A percentile compares a stretch with the other conserved stretches of the same genome.
phyloP scores from a whole-genome alignment of 805 yeast species.

The Kodamaea lidongshanica region DNA sequence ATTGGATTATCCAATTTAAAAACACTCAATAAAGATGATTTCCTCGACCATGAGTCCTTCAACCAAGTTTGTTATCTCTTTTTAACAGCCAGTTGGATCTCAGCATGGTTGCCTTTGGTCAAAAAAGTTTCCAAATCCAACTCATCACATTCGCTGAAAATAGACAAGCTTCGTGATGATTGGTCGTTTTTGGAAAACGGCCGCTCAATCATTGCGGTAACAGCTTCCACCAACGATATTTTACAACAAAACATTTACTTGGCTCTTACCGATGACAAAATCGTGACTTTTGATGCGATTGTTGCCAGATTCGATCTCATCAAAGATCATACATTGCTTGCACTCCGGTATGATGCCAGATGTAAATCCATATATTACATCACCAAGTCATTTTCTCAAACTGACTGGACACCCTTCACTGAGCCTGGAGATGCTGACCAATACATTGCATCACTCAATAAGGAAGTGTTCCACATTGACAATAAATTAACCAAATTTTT shows the following conservation, averaged over 20 bases:
- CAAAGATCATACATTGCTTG: conserved; percentile 34
- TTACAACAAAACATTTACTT: conserved; percentile 25
- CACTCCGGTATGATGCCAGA: conserved; percentile 54
- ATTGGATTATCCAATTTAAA: conserved; percentile 14
- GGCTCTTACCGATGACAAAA: conserved; percentile 26
- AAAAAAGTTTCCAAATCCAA: conserved; percentile 33
- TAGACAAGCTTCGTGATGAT: conserved; percentile 33
- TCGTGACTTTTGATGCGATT: conserved; percentile 31
- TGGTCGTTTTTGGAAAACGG: conserved; percentile 41
- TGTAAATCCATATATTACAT: conserved; percentile 48
- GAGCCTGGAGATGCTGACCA: conserved; percentile 59
- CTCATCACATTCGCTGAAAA: conserved; percentile 15
- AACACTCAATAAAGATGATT: conserved; percentile 40
- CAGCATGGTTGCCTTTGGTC: conserved; percentile 54
- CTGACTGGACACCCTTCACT: conserved; percentile 45
- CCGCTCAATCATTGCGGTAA: conserved; percentile 13
- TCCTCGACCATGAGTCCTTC: conserved; percentile 48
- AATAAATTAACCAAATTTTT: conserved; percentile 32
- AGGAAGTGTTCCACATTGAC: conserved; percentile 42
- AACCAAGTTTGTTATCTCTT: conserved; percentile 48
- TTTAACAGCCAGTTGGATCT: conserved; percentile 50
- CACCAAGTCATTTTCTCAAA: conserved; percentile 41
- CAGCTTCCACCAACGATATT: conserved; percentile 11
- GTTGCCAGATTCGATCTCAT: conserved; percentile 30
- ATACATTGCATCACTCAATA: conserved; percentile 45